phyloP scores from a whole-genome alignment of 768 basidiomycete species.

The Hygrocybe coccinea region DNA sequence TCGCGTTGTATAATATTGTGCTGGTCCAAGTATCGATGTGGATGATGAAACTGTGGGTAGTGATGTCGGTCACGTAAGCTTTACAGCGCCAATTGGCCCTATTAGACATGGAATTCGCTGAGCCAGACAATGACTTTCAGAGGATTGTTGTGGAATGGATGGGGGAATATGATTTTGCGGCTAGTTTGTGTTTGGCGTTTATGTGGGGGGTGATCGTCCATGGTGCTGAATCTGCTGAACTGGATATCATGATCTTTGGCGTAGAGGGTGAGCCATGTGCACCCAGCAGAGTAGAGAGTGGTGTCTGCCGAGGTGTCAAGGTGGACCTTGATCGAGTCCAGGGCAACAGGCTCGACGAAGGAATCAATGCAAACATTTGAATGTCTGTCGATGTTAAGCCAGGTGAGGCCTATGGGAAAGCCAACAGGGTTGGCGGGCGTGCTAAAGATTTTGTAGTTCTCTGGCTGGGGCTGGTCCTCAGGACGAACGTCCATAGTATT shows the following conservation, averaged over 20 bases:
- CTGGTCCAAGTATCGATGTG: conserved; percentile 5
- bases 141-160: background rate
- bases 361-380: background rate
- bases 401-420: conserved; percentile 3
- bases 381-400: background rate
- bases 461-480: background rate
- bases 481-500: conserved; percentile 1
- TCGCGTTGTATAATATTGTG: conserved; percentile 4
- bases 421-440: background rate
- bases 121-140: conserved; percentile 3
- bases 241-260: conserved; percentile 2
- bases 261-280: conserved; percentile 3
- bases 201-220: background rate
- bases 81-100: conserved; percentile 1
- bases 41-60: background rate
- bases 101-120: background rate
- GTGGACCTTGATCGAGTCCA: background rate
- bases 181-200: conserved; percentile 1
- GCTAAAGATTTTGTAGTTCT: background rate
- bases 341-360: background rate
- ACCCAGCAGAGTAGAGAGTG: conserved; percentile 3
- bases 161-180: background rate
- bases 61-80: conserved; percentile 4
- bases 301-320: conserved; percentile 1
- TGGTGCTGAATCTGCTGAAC: conserved; percentile 3